Conservation (phyloP, 2,329 filamentous ascomycete species). For the Neonectria coccinea region DNA sequence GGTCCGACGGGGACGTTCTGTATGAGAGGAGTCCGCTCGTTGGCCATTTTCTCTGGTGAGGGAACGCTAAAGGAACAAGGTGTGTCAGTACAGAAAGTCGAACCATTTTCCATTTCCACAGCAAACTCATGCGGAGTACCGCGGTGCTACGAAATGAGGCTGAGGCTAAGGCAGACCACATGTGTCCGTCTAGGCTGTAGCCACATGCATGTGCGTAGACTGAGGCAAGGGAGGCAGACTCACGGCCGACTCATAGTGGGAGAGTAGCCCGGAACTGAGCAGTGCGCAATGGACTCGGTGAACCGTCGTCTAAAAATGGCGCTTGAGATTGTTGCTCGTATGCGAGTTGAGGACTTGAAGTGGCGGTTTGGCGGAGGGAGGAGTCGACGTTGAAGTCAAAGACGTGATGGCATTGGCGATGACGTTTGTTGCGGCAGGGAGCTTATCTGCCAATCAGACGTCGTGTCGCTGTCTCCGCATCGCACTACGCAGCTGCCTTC, state of each 20-base stretch:
- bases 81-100: neutral
- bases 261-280: slow-evolving; percentile 25
- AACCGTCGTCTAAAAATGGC: slow-evolving; percentile 19
- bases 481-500: slow-evolving; percentile 2
- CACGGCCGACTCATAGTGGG: slow-evolving; percentile 40
- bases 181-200: neutral
- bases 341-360: slow-evolving; percentile 20
- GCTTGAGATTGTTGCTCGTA: slow-evolving; percentile 1
- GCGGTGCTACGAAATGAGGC: neutral
- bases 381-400: slow-evolving; percentile 27
- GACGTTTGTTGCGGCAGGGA: slow-evolving; percentile 36
- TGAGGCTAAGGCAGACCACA: neutral
- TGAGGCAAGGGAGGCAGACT: slow-evolving; percentile 35
- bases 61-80: slow-evolving; percentile 23
- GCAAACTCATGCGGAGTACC: neutral
- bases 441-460: slow-evolving; percentile 34
- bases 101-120: neutral
- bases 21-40: slow-evolving; percentile 75
- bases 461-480: slow-evolving; percentile 2
- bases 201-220: neutral
- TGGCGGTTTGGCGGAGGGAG: slow-evolving; percentile 22
- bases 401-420: slow-evolving; percentile 42
- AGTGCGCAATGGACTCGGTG: slow-evolving; percentile 10
- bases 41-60: slow-evolving; percentile 50
- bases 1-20: slow-evolving; percentile 69